Evolutionary conservation across 768 basidiomycete genomes (phyloP).

Genomic region (Postia placenta): DNA sequence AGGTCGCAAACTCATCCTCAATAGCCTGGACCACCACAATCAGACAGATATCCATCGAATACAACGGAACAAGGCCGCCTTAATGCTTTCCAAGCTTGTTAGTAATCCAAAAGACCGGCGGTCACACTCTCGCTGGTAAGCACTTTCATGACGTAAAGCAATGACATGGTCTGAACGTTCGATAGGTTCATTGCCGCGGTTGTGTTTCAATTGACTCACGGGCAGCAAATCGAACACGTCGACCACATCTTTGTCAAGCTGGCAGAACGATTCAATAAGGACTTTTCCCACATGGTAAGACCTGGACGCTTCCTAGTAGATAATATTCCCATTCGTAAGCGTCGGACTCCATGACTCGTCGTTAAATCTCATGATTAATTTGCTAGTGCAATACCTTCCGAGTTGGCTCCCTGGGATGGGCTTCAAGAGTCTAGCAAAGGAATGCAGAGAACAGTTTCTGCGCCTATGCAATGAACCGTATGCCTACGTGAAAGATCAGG

Average conservation of each 20-base stretch:
- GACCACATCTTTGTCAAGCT: slow-evolving; percentile 19
- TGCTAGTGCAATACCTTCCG: slow-evolving; percentile 10
- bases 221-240: background rate
- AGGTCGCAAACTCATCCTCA: slow-evolving; percentile 11
- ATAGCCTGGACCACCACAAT: background rate
- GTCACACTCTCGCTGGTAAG: background rate
- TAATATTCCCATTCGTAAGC: slow-evolving; percentile 25
- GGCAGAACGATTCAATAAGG: slow-evolving; percentile 19
- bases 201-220: slow-evolving; percentile 9
- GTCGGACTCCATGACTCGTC: background rate
- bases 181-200: slow-evolving; percentile 23
- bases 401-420: slow-evolving; percentile 11
- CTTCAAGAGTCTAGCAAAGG: slow-evolving; percentile 9
- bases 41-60: background rate
- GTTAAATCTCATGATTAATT: background rate
- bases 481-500: no score
- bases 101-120: background rate
- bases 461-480: no score
- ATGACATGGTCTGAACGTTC: no score
- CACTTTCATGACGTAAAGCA: no score
- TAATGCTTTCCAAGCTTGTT: background rate
- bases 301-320: slow-evolving; percentile 33
- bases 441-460: no score
- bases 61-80: background rate
- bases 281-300: slow-evolving; percentile 12